A percentile compares a stretch with the other conserved stretches of the same genome.
Conservation (phyloP, 2,329 filamentous ascomycete genomes). For the Talaromyces sp. region DNA sequence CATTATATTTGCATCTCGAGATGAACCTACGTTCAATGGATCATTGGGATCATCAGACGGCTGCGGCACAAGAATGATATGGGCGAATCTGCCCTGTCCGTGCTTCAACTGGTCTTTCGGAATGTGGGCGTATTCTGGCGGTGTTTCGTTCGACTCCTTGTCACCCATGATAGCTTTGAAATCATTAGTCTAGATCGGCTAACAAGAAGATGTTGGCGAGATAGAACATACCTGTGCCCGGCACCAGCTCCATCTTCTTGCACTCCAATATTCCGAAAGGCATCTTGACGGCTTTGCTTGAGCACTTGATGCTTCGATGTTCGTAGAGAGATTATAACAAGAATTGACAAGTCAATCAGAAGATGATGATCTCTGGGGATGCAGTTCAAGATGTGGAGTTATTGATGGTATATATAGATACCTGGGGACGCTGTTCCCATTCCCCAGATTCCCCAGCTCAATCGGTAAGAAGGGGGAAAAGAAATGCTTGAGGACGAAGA, state of each 20-base stretch:
- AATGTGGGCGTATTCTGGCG: conserved; percentile 10
- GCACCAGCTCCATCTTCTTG: conserved; percentile 17
- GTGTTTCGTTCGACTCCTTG: neutral
- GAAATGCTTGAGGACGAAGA: neutral
- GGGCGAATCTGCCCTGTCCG: conserved; percentile 9
- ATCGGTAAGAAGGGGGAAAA: neutral
- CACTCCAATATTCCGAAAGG: conserved; percentile 16
- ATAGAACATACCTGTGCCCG: conserved; percentile 13
- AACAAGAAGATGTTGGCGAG: neutral
- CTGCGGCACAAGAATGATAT: conserved; percentile 16
- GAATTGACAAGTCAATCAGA: neutral
- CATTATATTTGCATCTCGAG: neutral
- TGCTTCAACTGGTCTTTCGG: conserved; percentile 11
- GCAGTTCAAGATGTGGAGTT: neutral
- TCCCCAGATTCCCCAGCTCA: conserved; percentile 5
- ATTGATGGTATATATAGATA: neutral
- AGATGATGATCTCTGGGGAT: neutral
- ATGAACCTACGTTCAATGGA: conserved; percentile 11
- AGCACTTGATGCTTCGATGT: neutral
- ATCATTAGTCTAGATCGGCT: neutral
- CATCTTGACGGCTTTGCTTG: conserved; percentile 8
- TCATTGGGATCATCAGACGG: conserved; percentile 12
- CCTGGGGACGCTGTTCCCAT: neutral
- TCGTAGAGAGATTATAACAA: neutral
- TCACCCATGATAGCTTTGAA: conserved; percentile 1